These are phyloP conservation scores for Stemphylium vesicarium DNA, from an alignment of 2,329 filamentous ascomycete species.

Conservation along the genomic window DNA sequence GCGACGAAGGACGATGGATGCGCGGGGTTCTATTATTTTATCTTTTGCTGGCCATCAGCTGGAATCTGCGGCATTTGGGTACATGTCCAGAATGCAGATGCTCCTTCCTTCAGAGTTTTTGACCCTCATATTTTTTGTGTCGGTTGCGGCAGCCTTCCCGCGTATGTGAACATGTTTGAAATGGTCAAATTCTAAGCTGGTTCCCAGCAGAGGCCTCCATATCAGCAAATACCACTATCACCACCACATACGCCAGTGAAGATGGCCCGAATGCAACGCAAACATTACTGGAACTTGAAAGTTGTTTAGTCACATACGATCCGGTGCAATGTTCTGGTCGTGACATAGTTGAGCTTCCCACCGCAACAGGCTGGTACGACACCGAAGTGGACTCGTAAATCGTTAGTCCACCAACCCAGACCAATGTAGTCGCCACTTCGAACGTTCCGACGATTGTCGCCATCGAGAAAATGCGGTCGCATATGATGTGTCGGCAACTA, in stretches of 20 bases:
- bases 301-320: constrained; percentile 3
- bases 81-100: constrained; percentile 6
- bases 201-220: constrained; percentile 2
- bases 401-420: constrained; percentile 5
- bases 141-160: constrained; percentile 14
- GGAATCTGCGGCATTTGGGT: background rate
- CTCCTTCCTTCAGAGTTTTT: constrained; percentile 22
- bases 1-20: background rate
- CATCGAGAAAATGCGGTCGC: constrained; percentile 17
- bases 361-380: constrained; percentile 23
- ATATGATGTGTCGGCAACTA: background rate
- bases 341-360: constrained; percentile 8
- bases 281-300: background rate
- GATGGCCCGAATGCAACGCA: background rate
- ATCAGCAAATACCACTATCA: constrained; percentile 10
- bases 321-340: background rate
- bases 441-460: constrained; percentile 24
- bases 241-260: background rate
- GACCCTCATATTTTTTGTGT: constrained; percentile 19
- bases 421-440: constrained; percentile 17
- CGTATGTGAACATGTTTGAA: constrained; percentile 11
- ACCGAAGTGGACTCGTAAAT: background rate
- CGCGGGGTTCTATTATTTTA: background rate
- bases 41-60: no score
- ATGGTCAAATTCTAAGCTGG: background rate